Percentiles rank a stretch among this genome's conserved stretches.
Conservation (phyloP, 2,329 filamentous ascomycete genomes). For the Meredithiella fracta region DNA sequence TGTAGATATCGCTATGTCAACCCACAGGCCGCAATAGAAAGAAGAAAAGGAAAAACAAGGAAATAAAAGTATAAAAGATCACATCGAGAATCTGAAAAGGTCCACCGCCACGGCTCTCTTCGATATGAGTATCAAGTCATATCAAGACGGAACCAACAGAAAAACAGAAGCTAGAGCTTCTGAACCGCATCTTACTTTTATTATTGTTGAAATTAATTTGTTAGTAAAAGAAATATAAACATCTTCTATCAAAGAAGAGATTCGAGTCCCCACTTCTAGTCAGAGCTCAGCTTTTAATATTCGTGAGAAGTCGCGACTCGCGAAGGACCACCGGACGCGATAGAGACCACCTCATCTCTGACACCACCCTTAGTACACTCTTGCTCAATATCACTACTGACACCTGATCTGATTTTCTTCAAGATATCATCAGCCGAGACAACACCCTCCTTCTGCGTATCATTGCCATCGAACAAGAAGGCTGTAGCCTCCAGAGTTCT, state of each 20-base stretch:
- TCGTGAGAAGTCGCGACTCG: neutral
- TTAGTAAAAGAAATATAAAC: neutral
- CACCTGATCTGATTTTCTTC: neutral
- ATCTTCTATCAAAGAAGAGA: neutral
- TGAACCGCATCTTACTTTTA: neutral
- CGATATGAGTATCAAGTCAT: neutral
- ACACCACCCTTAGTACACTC: neutral
- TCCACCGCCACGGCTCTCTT: neutral
- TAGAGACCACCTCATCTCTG: neutral
- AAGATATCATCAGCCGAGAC: neutral
- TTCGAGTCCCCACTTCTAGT: neutral
- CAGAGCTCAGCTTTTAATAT: neutral
- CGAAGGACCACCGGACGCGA: neutral
- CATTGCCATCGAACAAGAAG: conserved; percentile 12
- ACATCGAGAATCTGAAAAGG: neutral
- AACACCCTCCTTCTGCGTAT: neutral
- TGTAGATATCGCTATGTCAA: neutral
- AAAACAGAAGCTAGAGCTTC: neutral
- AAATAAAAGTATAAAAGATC: neutral
- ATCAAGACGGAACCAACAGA: neutral
- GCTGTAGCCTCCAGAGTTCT: conserved; percentile 17
- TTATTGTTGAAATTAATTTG: conserved; percentile 2
- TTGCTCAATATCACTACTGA: neutral
- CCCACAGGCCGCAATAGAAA: neutral
- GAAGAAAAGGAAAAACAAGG: neutral